A percentile compares a stretch with the other conserved stretches of the same genome.
These are phyloP conservation scores for Elsinoe fawcettii DNA, from an alignment of 2,329 filamentous ascomycete species.

Conservation along the genomic window DNA sequence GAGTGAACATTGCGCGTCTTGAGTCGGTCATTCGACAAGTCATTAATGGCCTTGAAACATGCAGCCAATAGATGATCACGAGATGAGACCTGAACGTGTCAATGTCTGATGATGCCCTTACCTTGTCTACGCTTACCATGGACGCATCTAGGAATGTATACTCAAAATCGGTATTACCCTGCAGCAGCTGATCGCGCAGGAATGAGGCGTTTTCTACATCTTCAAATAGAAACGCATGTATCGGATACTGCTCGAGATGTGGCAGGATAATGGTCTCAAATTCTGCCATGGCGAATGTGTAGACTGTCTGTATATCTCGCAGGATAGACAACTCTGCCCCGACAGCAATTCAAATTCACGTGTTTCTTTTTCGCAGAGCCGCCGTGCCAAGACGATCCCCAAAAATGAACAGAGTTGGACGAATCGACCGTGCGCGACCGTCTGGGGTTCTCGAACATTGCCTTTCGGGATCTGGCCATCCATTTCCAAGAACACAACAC, in stretches of 20 bases:
- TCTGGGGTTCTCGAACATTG: background rate
- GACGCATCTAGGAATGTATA: conserved; percentile 89
- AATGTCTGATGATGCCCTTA: background rate
- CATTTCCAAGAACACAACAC: background rate
- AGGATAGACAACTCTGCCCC: no score
- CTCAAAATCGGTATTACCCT: conserved; percentile 75
- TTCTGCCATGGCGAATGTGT: conserved; percentile 35
- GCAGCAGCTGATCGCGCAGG: conserved; percentile 75
- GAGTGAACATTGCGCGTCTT: conserved; percentile 83
- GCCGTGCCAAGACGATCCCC: background rate
- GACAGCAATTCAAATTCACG: background rate
- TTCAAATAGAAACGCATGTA: conserved; percentile 69
- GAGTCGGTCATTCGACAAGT: conserved; percentile 52
- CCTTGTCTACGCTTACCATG: conserved; percentile 48
- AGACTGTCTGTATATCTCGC: no score
- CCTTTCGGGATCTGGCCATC: background rate
- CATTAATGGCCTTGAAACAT: conserved; percentile 67
- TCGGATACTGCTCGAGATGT: conserved; percentile 62
- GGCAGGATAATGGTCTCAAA: conserved; percentile 65
- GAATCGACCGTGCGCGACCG: background rate
- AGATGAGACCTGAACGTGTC: conserved; percentile 54
- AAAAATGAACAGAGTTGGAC: background rate
- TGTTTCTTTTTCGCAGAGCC: background rate
- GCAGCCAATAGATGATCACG: conserved; percentile 66
- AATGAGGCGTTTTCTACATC: conserved; percentile 69